Evolutionary conservation across 208 protist species (phyloP).

Genomic region (Crithidia fasciculata): DNA sequence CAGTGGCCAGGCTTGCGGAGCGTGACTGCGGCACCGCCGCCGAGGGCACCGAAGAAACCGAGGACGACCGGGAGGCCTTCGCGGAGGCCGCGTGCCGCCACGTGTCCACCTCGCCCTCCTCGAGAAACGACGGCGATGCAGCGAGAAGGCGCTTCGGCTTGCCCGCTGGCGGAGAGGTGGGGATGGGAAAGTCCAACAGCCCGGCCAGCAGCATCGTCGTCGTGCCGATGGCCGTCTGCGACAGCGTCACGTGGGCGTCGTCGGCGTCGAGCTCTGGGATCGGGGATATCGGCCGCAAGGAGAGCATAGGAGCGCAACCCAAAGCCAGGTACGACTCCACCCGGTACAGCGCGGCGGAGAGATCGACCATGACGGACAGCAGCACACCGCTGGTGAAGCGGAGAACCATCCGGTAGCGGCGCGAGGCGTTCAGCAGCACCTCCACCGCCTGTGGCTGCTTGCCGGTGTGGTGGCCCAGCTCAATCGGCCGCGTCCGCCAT

Average conservation of each 20-base stretch:
- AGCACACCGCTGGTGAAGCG: slow-evolving; percentile 66
- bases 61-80: slow-evolving; percentile 11
- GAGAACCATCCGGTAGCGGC: slow-evolving; percentile 72
- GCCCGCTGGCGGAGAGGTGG: slow-evolving; percentile 2
- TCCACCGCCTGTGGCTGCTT: slow-evolving; percentile 57
- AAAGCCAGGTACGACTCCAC: slow-evolving; percentile 78
- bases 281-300: slow-evolving; percentile 39
- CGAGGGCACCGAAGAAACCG: neutral
- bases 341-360: slow-evolving; percentile 42
- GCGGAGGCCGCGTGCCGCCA: neutral
- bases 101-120: slow-evolving; percentile 9
- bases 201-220: slow-evolving; percentile 48
- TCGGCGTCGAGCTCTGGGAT: slow-evolving; percentile 20
- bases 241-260: slow-evolving; percentile 5
- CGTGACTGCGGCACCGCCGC: neutral
- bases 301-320: slow-evolving; percentile 46
- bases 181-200: slow-evolving; percentile 31
- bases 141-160: slow-evolving; percentile 3
- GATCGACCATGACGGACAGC: slow-evolving; percentile 73
- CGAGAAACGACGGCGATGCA: slow-evolving; percentile 10
- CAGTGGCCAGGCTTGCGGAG: neutral
- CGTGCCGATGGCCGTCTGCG: slow-evolving; percentile 26
- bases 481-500: slow-evolving; percentile 58
- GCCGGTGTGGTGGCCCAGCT: slow-evolving; percentile 52
- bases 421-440: slow-evolving; percentile 41